A percentile compares a stretch with the other conserved stretches of the same genome.
Evolutionary conservation across 2,329 filamentous ascomycete genomes (phyloP).

Genomic region (Thielaviopsis populi): DNA sequence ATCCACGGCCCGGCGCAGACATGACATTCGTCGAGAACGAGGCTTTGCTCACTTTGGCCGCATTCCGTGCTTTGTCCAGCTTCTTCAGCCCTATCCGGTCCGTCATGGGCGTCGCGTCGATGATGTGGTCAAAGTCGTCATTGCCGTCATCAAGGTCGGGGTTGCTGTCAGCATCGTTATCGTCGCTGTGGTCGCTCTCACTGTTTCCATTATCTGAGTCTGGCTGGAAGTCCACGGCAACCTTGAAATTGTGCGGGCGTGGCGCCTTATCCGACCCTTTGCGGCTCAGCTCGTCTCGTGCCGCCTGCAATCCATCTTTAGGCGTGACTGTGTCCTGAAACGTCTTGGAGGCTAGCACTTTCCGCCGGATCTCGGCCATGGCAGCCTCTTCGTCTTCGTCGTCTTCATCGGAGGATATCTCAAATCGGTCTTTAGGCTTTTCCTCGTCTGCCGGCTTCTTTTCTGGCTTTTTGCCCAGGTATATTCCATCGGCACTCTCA

Average conservation of each 20-base stretch:
- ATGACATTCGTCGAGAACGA: conserved; percentile 37
- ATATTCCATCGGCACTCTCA: conserved; percentile 41
- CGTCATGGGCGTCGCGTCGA: conserved; percentile 77
- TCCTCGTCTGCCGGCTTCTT: conserved; percentile 19
- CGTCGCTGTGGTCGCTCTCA: conserved; percentile 20
- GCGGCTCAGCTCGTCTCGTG: conserved; percentile 1
- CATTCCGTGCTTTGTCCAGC: conserved; percentile 40
- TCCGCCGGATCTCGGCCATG: conserved; percentile 83
- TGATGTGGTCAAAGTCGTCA: conserved; percentile 82
- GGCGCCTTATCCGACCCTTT: conserved; percentile 28
- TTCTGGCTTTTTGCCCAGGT: conserved; percentile 41
- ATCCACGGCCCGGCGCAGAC: conserved; percentile 31
- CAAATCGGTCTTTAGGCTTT: conserved; percentile 48
- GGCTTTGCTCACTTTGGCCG: conserved; percentile 32
- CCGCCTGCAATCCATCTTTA: conserved; percentile 30
- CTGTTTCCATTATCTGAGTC: conserved; percentile 49
- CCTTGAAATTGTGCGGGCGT: conserved; percentile 35
- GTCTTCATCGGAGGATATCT: conserved; percentile 70
- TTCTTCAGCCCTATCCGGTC: conserved; percentile 57
- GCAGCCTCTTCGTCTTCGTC: conserved; percentile 67
- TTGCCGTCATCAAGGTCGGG: conserved; percentile 38
- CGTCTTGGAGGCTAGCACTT: conserved; percentile 80
- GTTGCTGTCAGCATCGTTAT: conserved; percentile 32
- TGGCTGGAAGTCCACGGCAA: conserved; percentile 41
- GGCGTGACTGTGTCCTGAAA: conserved; percentile 39